A percentile compares a stretch with the other conserved stretches of the same genome.
Conservation (phyloP, 345 rosid genomes). For the Rubroshorea leprosula region DNA sequence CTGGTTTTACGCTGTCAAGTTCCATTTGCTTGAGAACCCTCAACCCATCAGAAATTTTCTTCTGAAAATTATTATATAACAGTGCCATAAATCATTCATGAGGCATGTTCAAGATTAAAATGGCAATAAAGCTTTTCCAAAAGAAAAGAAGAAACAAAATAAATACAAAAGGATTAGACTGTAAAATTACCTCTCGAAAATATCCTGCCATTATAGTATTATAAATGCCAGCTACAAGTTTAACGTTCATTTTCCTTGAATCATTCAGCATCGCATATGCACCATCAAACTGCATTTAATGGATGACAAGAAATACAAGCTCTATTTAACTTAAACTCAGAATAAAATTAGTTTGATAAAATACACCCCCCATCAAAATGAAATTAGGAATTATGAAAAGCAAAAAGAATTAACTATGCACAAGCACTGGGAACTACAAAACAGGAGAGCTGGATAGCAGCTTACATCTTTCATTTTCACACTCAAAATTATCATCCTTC, state of each 20-base stretch:
- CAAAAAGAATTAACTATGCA: too few species aligned
- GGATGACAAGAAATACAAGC: conserved; percentile 3
- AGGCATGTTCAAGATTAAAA: neutral
- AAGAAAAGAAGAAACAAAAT: conserved; percentile 5
- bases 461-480: conserved; percentile 82
- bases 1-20: conserved; percentile 60
- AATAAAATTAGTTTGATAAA: neutral
- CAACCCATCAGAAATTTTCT: conserved; percentile 41
- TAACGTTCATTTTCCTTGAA: too few species aligned
- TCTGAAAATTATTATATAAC: conserved; percentile 41
- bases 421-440: neutral
- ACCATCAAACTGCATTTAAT: conserved; percentile 53
- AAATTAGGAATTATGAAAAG: neutral
- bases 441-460: conserved; percentile 11
- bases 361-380: neutral
- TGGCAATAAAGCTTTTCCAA: neutral
- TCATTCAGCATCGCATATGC: conserved; percentile 65
- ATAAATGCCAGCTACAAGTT: conserved; percentile 61
- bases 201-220: conserved; percentile 72
- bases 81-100: neutral
- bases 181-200: conserved; percentile 62
- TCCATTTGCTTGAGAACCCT: conserved; percentile 67
- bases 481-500: conserved; percentile 56
- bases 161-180: conserved; percentile 3
- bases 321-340: neutral